phyloP scores from a whole-genome alignment of 805 yeast species.

The Candida maris region DNA sequence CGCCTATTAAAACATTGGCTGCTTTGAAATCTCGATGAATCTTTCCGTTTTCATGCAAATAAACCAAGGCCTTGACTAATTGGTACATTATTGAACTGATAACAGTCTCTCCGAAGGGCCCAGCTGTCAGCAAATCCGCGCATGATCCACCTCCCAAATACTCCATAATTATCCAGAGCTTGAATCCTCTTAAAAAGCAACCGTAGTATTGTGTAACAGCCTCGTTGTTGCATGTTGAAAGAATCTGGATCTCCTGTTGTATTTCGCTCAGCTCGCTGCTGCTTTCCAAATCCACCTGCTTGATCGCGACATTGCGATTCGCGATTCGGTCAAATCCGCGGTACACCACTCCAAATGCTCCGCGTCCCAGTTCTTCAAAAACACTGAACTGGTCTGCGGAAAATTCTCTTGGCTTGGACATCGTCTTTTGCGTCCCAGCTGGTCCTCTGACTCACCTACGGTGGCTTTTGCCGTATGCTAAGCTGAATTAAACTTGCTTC shows the following conservation, averaged over 20 bases:
- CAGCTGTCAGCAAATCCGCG: conserved; percentile 56
- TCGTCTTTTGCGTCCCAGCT: no score
- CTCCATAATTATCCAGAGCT: conserved; percentile 81
- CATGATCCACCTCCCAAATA: conserved; percentile 76
- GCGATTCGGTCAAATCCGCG: conserved; percentile 49
- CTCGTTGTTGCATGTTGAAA: conserved; percentile 60
- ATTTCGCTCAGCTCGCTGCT: conserved; percentile 70
- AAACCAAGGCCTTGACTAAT: conserved; percentile 56
- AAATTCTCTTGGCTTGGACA: conserved; percentile 8
- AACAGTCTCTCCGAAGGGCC: conserved; percentile 54
- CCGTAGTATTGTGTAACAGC: conserved; percentile 69
- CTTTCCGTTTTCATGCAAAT: conserved; percentile 67
- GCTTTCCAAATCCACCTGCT: conserved; percentile 68
- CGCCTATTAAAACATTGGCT: conserved; percentile 76
- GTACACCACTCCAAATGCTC: conserved; percentile 77
- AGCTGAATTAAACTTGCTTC: no score
- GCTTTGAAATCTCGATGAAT: conserved; percentile 95
- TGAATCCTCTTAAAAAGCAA: conserved; percentile 64
- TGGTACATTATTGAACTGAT: conserved; percentile 54
- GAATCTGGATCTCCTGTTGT: conserved; percentile 65
- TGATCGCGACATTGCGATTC: conserved; percentile 50
- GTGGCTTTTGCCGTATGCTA: no score
- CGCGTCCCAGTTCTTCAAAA: conserved; percentile 61
- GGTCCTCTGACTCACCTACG: no score
- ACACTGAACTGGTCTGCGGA: conserved; percentile 45